Evolutionary conservation across 768 basidiomycete species (phyloP).

Genomic region (Boletus tylopilopsis): DNA sequence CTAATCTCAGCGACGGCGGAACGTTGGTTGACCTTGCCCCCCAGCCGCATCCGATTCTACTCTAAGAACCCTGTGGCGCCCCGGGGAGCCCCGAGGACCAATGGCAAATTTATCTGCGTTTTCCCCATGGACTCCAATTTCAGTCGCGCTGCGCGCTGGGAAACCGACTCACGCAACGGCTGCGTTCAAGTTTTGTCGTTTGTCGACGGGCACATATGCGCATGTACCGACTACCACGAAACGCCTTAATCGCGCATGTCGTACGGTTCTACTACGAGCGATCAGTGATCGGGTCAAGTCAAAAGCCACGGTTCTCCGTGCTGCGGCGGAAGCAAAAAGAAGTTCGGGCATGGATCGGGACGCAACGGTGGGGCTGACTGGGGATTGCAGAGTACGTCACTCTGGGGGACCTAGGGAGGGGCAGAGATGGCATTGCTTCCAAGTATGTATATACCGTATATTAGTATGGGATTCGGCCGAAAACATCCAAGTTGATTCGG

Average conservation of each 20-base stretch:
- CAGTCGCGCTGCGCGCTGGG: too few relatives aligned
- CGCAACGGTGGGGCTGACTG: neutral
- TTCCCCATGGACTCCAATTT: neutral
- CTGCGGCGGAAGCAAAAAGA: neutral
- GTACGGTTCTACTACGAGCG: too few relatives aligned
- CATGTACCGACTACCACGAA: neutral
- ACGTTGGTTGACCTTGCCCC: too few relatives aligned
- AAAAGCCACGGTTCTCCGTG: too few relatives aligned
- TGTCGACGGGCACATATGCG: neutral
- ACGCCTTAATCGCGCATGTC: constrained; percentile 1
- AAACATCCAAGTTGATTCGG: too few relatives aligned
- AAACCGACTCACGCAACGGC: neutral
- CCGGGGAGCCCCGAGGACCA: constrained; percentile 7
- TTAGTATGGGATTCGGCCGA: too few relatives aligned
- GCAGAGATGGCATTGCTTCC: too few relatives aligned
- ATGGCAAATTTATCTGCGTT: constrained; percentile 8
- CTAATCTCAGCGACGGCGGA: too few relatives aligned
- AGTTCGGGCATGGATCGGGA: neutral
- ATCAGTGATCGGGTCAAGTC: too few relatives aligned
- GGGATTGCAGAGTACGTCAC: neutral
- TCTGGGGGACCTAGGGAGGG: too few relatives aligned
- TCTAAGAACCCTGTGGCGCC: neutral
- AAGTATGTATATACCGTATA: too few relatives aligned
- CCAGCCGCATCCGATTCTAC: neutral
- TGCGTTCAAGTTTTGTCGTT: neutral